Evolutionary conservation across 2,329 filamentous ascomycete genomes (phyloP).

Genomic region (Fusarium haematococcum): DNA sequence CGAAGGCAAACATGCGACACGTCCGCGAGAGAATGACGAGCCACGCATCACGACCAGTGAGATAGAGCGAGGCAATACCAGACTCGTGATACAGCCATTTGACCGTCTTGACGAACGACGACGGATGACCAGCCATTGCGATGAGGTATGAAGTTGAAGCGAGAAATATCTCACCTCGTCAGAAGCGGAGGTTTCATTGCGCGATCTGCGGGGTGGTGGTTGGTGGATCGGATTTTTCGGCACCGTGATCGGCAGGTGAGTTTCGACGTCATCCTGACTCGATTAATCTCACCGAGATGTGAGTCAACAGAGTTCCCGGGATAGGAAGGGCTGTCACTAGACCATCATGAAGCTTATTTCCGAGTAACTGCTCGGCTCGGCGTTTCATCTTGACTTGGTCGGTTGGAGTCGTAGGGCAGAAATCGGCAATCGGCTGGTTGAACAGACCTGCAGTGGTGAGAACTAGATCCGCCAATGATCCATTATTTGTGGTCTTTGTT

Average conservation of each 20-base stretch:
- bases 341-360: not conserved
- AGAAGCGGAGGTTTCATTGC: slow-evolving; percentile 5
- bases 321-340: not conserved
- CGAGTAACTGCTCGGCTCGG: not conserved
- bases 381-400: not conserved
- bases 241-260: slow-evolving; percentile 22
- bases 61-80: slow-evolving; percentile 59
- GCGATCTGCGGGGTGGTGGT: slow-evolving; percentile 23
- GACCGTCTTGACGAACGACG: slow-evolving; percentile 25
- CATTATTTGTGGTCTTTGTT: not conserved
- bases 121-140: slow-evolving; percentile 14
- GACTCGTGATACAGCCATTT: slow-evolving; percentile 58
- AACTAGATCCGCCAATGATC: not conserved
- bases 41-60: slow-evolving; percentile 54
- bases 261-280: slow-evolving; percentile 17
- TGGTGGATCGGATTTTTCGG: slow-evolving; percentile 29
- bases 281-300: not conserved
- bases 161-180: not conserved
- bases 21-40: slow-evolving; percentile 51
- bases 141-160: not conserved
- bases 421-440: not conserved
- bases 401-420: not conserved
- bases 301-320: not conserved
- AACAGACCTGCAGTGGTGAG: not conserved
- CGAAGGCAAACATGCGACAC: slow-evolving; percentile 73